Evolutionary conservation across 2,329 filamentous ascomycete genomes (phyloP).

Genomic region (Rhynchosporium agropyri): DNA sequence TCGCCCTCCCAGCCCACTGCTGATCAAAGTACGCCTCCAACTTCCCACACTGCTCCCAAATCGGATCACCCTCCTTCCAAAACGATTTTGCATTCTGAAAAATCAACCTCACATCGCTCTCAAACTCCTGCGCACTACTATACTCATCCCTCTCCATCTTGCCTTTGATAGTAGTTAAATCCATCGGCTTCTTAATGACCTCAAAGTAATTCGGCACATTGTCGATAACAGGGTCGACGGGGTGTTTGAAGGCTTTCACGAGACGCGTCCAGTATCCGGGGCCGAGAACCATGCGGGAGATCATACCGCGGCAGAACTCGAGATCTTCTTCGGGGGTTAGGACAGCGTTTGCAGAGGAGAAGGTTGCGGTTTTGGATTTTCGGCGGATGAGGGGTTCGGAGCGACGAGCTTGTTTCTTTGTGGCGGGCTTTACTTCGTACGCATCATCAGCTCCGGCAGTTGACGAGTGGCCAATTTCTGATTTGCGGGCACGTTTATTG

Average conservation of each 20-base stretch:
- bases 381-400: constrained; percentile 32
- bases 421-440: constrained; percentile 32
- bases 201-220: constrained; percentile 64
- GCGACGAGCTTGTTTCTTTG: constrained; percentile 34
- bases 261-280: constrained; percentile 69
- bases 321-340: constrained; percentile 50
- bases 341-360: constrained; percentile 13
- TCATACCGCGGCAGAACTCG: constrained; percentile 59
- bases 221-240: constrained; percentile 59
- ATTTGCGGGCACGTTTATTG: constrained; percentile 34
- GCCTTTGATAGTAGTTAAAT: constrained; percentile 60
- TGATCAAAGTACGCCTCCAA: constrained; percentile 62
- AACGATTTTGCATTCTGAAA: constrained; percentile 67
- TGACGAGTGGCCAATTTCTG: constrained; percentile 21
- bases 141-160: constrained; percentile 62
- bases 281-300: constrained; percentile 62
- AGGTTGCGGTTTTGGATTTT: constrained; percentile 17
- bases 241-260: constrained; percentile 62
- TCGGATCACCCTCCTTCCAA: constrained; percentile 57
- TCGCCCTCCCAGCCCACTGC: constrained; percentile 61
- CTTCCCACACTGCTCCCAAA: constrained; percentile 58
- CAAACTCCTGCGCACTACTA: constrained; percentile 54
- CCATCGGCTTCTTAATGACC: constrained; percentile 64
- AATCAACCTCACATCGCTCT: constrained; percentile 61
- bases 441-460: constrained; percentile 26